Evolutionary conservation across 108 stramenopile genomes (phyloP).

Genomic region (Skeletonema costatum): DNA sequence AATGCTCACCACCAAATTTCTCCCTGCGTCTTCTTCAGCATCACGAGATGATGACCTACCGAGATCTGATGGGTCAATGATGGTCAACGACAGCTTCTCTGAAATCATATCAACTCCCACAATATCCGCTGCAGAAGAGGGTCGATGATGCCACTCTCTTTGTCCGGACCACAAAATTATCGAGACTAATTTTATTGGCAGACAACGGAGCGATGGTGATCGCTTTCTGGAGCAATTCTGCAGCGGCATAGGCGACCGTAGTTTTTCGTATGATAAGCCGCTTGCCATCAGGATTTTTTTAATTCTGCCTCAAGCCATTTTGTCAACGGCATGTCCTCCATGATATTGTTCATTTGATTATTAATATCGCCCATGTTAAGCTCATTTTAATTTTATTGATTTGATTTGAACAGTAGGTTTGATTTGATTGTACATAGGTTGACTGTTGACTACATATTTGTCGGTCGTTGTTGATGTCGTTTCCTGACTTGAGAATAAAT

Average conservation of each 20-base stretch:
- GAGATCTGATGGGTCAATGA: background rate
- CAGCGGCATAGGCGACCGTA: conserved; percentile 26
- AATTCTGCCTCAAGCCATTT: conserved; percentile 1
- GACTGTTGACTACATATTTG: too few relatives aligned
- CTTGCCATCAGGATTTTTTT: background rate
- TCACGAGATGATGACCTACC: background rate
- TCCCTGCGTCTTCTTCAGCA: background rate
- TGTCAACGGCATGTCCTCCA: background rate
- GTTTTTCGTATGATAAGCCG: conserved; percentile 11
- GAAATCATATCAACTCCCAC: conserved; percentile 7
- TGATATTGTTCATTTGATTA: background rate
- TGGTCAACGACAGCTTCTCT: background rate
- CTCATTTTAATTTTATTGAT: too few relatives aligned
- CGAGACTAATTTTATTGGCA: background rate
- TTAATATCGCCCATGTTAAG: background rate
- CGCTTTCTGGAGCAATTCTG: conserved; percentile 1
- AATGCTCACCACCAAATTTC: background rate
- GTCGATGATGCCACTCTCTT: background rate
- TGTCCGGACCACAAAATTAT: conserved; percentile 1
- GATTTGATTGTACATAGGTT: too few relatives aligned
- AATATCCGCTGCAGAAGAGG: background rate
- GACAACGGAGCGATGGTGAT: background rate
- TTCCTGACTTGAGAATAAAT: too few relatives aligned
- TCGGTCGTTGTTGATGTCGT: too few relatives aligned
- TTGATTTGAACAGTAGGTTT: too few relatives aligned